Evolutionary conservation across 2,329 filamentous ascomycete genomes (phyloP).

Genomic region (Monilinia fructicola): DNA sequence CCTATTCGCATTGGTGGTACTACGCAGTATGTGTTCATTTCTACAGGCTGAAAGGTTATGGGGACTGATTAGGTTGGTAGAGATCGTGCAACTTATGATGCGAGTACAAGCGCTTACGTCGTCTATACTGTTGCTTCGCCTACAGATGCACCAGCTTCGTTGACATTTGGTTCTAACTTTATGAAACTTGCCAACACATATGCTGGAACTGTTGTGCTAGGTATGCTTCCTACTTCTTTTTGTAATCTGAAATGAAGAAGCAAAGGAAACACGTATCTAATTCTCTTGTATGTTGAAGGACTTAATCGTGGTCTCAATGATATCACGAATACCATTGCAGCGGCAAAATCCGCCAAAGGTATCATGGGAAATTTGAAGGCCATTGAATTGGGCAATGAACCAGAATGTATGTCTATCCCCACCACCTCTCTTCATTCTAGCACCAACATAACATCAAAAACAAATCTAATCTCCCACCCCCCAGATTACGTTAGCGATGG

Average conservation of each 20-base stretch:
- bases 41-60: background rate
- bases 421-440: too few species aligned
- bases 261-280: background rate
- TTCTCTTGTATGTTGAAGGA: constrained; percentile 33
- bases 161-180: constrained; percentile 55
- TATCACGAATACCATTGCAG: constrained; percentile 54
- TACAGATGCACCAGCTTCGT: constrained; percentile 48
- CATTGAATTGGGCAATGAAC: constrained; percentile 58
- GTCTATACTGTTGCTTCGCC: constrained; percentile 51
- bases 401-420: constrained; percentile 48
- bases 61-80: constrained; percentile 29
- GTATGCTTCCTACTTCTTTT: constrained; percentile 24
- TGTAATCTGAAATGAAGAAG: background rate
- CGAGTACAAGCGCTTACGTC: constrained; percentile 48
- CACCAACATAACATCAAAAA: background rate
- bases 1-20: constrained; percentile 59
- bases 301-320: constrained; percentile 55
- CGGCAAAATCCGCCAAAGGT: constrained; percentile 47
- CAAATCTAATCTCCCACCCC: constrained; percentile 9
- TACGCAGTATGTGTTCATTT: constrained; percentile 46
- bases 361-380: constrained; percentile 52
- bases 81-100: constrained; percentile 54
- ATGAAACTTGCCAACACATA: constrained; percentile 52
- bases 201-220: constrained; percentile 51
- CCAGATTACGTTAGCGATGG: constrained; percentile 40